Base-by-base conservation (phyloP, 495 filamentous ascomycete species). In the Lepidopterella palustris region DNA sequence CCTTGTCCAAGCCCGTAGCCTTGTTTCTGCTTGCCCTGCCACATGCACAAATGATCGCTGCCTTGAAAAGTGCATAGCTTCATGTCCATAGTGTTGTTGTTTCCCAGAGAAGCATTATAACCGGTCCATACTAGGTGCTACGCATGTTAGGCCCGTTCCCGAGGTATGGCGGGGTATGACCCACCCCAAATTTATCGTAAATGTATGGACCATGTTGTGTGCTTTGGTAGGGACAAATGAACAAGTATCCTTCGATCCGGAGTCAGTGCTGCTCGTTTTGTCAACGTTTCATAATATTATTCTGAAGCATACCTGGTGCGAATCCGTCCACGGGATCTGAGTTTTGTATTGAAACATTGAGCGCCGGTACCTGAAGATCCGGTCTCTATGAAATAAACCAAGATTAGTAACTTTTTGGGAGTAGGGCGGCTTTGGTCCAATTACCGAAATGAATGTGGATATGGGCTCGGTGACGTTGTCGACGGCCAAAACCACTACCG, bases 41-140 rank as follows among this genome's bases (percentile, higher is more conserved):
- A 40, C 23, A 62, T 3, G 54, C 58, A 65, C 0, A 61, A 35
- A 40, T 65, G 62, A 10, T 32, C 47, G 11, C 40, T 20, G 24
- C 59, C 53, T 10, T 54, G n/a, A 47, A 62, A 65, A n/a, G 48
- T 26, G 62, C 62, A 61, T 5, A 54, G 51, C 20, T 57, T 56
- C 40, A 58, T 58, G 24, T 62, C 54, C 39, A 62, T 54, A 25
- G 29, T 27, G 29, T 58, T 62, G 8, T 31, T 54, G 15, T 27
- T 45, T n/a, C 21, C 6, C 5, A 53, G 39, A 21, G 50, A 28
- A 9, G 55, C 31, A 45, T 60, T 42, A 49, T 47, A 62, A 15
- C 59, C 62, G 35, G 26, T 51, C 59, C 63, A 66, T 32, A 62
- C 26, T 2, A 66, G 59, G 48, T 62, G 58, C 55, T 58, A 18